Conservation (phyloP, 2,329 filamentous ascomycete genomes). For the Metarhizium humberi region DNA sequence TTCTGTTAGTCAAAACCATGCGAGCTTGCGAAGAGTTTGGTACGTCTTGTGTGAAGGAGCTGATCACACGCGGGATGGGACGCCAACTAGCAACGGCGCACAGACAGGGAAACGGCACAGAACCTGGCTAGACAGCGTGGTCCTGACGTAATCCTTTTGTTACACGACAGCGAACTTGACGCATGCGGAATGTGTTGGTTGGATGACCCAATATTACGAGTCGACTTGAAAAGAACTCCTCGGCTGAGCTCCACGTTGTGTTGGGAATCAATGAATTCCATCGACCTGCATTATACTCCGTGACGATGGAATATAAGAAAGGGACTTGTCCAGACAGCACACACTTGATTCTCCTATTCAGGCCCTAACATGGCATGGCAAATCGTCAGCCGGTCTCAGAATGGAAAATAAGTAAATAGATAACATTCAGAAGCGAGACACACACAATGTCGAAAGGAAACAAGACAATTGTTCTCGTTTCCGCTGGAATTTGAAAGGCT, state of each 20-base stretch:
- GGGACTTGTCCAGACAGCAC: too few species aligned
- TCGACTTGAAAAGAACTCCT: background rate
- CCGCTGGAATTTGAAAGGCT: too few species aligned
- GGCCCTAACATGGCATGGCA: too few species aligned
- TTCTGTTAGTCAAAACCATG: background rate
- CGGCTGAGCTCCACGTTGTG: background rate
- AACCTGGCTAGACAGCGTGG: background rate
- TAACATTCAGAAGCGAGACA: too few species aligned
- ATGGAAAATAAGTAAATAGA: too few species aligned
- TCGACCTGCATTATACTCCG: background rate
- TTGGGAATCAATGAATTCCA: background rate
- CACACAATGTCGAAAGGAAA: too few species aligned
- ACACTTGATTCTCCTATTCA: too few species aligned
- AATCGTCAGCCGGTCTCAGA: too few species aligned
- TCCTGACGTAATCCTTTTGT: background rate
- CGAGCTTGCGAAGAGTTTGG: background rate
- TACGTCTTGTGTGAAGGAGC: background rate
- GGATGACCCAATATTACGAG: background rate
- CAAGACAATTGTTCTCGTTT: too few species aligned
- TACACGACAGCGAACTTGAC: background rate
- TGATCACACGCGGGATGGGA: background rate
- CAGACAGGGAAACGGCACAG: background rate
- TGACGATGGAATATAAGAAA: too few species aligned
- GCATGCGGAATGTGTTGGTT: background rate
- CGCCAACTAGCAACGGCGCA: background rate